phyloP scores from a whole-genome alignment of 352 stramenopile species.

The Halophytophthora polymorphica region DNA sequence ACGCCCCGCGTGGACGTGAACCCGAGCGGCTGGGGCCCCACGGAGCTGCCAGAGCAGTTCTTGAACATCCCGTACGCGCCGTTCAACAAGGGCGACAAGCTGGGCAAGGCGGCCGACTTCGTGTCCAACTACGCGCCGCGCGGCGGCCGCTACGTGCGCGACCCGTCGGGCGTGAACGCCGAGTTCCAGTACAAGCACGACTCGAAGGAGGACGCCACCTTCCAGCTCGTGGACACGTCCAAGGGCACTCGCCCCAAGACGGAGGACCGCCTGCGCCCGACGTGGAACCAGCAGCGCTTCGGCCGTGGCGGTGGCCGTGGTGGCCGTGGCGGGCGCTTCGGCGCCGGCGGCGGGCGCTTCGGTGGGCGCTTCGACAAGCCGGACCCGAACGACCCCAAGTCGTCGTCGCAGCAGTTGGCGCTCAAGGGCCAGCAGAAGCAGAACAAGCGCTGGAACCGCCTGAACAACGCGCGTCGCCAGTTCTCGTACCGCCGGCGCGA shows the following conservation, averaged over 20 bases:
- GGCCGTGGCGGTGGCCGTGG: constrained; percentile 44
- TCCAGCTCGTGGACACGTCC: constrained; percentile 93
- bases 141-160: constrained; percentile 47
- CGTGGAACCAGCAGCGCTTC: constrained; percentile 87
- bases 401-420: constrained; percentile 56
- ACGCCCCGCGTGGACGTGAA: constrained; percentile 83
- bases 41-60: constrained; percentile 87
- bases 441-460: constrained; percentile 81
- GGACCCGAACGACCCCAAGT: constrained; percentile 39
- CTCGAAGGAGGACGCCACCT: constrained; percentile 87
- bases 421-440: constrained; percentile 87
- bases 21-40: constrained; percentile 80
- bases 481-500: constrained; percentile 62
- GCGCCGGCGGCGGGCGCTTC: constrained; percentile 18
- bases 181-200: constrained; percentile 96
- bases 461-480: constrained; percentile 74
- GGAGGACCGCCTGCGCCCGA: constrained; percentile 74
- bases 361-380: constrained; percentile 32
- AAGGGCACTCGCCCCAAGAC: constrained; percentile 81
- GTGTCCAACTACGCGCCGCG: constrained; percentile 71
- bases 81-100: constrained; percentile 95
- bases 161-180: constrained; percentile 85
- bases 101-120: constrained; percentile 94
- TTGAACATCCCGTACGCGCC: constrained; percentile 92
- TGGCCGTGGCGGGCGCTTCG: constrained; percentile 28